Conservation (phyloP, 768 basidiomycete genomes). For the Goffeauzyma gilvescens region DNA sequence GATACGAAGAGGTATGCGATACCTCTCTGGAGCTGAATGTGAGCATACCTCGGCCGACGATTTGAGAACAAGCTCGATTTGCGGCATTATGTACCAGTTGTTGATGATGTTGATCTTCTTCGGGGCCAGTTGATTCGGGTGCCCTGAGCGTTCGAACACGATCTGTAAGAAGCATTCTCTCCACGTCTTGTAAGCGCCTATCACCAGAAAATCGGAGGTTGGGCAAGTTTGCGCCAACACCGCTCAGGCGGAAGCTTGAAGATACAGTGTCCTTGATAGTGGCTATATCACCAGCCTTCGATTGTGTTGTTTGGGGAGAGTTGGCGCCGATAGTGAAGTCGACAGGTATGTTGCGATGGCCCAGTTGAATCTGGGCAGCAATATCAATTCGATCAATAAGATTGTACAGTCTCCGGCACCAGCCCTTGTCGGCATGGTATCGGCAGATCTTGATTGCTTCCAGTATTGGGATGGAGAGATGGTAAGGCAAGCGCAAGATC, state of each 20-base stretch:
- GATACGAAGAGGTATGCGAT: slow-evolving; percentile 37
- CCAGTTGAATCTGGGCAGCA: slow-evolving; percentile 37
- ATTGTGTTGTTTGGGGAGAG: no score
- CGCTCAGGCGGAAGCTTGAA: background rate
- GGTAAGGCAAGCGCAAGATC: slow-evolving; percentile 20
- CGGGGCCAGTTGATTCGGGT: no score
- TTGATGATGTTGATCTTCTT: slow-evolving; percentile 77
- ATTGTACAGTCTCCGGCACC: slow-evolving; percentile 50
- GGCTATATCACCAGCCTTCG: background rate
- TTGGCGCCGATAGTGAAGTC: no score
- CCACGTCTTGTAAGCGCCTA: slow-evolving; percentile 72
- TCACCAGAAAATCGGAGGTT: slow-evolving; percentile 80
- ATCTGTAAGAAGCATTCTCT: slow-evolving; percentile 22
- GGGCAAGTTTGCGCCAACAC: no score
- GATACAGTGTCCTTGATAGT: slow-evolving; percentile 8
- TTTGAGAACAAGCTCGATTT: slow-evolving; percentile 71
- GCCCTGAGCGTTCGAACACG: no score
- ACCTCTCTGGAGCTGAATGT: slow-evolving; percentile 65
- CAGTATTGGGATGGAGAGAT: slow-evolving; percentile 43
- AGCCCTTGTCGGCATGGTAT: slow-evolving; percentile 51
- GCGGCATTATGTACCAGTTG: slow-evolving; percentile 59
- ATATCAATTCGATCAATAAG: slow-evolving; percentile 59
- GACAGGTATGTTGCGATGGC: no score
- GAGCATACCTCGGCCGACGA: slow-evolving; percentile 79
- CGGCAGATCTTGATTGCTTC: slow-evolving; percentile 77